Percentiles rank a stretch among this genome's conserved stretches.
Evolutionary conservation across 1,284 basidiomycete species (phyloP).

Genomic region (Kalmanozyma brasiliensis): DNA sequence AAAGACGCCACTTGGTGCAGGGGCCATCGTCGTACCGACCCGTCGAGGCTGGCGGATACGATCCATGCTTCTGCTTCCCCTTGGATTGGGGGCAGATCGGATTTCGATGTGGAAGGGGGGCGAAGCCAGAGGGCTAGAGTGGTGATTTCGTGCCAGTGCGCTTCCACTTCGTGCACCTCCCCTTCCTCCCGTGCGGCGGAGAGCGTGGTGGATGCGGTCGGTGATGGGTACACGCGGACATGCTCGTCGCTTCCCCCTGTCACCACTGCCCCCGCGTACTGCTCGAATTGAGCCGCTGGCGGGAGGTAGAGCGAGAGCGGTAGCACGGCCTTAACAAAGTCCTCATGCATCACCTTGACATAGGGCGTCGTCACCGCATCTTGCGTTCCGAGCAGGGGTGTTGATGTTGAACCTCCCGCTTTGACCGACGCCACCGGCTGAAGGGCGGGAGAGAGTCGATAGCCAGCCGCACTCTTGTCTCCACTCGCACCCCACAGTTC

Average conservation of each 20-base stretch:
- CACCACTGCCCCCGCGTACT: conserved; percentile 6
- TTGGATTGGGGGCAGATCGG: neutral
- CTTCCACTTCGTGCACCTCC: conserved; percentile 28
- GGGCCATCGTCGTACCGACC: conserved; percentile 50
- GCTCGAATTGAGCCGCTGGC: neutral
- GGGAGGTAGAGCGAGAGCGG: conserved; percentile 11
- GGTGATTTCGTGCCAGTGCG: conserved; percentile 59
- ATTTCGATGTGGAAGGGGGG: neutral
- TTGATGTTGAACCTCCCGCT: neutral
- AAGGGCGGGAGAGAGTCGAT: conserved; percentile 10
- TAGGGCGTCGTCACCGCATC: conserved; percentile 1
- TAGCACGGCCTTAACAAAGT: conserved; percentile 30
- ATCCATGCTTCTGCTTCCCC: conserved; percentile 22
- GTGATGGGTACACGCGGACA: conserved; percentile 16
- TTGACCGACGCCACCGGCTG: conserved; percentile 5
- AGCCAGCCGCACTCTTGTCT: conserved; percentile 23
- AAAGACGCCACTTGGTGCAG: conserved; percentile 1
- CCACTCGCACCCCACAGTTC: conserved; percentile 30
- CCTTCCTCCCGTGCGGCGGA: neutral
- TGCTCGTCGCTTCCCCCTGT: conserved; percentile 42
- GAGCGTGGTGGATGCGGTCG: neutral
- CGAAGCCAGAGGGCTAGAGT: conserved; percentile 33
- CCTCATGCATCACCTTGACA: conserved; percentile 4
- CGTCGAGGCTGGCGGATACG: conserved; percentile 49
- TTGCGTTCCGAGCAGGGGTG: neutral